Percentiles rank a stretch among this genome's conserved stretches.
Conservation (phyloP, 2,329 filamentous ascomycete genomes). For the Beauveria australis region DNA sequence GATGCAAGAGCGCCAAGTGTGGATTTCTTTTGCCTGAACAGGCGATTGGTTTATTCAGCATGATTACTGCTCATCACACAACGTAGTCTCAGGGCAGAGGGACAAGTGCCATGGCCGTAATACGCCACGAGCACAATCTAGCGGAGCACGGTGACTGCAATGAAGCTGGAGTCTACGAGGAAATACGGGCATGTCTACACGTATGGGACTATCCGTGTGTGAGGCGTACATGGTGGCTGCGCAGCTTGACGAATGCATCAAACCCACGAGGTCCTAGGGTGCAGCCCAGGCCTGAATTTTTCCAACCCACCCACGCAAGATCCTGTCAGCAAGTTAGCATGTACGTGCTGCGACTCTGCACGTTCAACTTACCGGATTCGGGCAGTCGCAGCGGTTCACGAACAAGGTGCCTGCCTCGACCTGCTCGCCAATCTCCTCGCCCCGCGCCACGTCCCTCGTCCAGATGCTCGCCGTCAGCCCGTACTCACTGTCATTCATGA, state of each 20-base stretch:
- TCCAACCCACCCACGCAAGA: slow-evolving; percentile 93
- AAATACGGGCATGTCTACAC: not conserved
- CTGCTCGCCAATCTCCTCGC: slow-evolving; percentile 68
- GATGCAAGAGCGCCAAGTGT: slow-evolving; percentile 39
- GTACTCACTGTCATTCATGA: slow-evolving; percentile 94
- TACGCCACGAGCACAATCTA: not conserved
- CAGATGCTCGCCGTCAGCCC: slow-evolving; percentile 94
- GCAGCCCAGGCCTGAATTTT: slow-evolving; percentile 90
- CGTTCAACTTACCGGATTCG: slow-evolving; percentile 66
- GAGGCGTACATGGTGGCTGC: slow-evolving; percentile 68
- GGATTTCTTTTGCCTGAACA: slow-evolving; percentile 38
- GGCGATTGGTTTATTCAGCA: not conserved
- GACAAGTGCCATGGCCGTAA: no score
- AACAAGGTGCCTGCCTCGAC: slow-evolving; percentile 94
- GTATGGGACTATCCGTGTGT: not conserved
- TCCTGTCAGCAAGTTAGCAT: slow-evolving; percentile 44
- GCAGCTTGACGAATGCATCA: slow-evolving; percentile 91
- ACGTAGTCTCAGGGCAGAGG: no score
- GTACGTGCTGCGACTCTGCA: not conserved
- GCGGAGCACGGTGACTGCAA: not conserved
- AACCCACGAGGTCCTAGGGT: slow-evolving; percentile 86
- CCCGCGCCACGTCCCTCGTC: slow-evolving; percentile 76
- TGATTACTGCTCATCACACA: not conserved
- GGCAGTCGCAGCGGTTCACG: slow-evolving; percentile 89
- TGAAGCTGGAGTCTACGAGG: not conserved